These are phyloP conservation scores for Alternaria solani DNA, from an alignment of 2,329 filamentous ascomycete genomes.

Conservation along the genomic window DNA sequence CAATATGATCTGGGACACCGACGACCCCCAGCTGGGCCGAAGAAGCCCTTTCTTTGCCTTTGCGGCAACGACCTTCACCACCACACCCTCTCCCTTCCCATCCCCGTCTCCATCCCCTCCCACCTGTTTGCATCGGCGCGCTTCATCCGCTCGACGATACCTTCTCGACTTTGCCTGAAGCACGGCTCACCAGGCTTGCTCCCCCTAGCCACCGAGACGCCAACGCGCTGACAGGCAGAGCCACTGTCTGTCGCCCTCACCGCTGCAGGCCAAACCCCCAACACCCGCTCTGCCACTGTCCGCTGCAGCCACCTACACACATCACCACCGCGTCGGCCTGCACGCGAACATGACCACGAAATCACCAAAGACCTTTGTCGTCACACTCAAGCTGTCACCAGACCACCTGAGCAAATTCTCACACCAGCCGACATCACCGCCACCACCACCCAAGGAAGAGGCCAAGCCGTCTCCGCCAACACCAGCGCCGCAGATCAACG, in stretches of 20 bases:
- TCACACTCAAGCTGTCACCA: constrained; percentile 46
- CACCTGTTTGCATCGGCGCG: constrained; percentile 5
- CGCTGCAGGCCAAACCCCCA: constrained; percentile 10
- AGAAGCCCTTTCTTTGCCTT: constrained; percentile 21
- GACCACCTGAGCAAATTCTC: constrained; percentile 42
- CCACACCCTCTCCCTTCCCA: constrained; percentile 9
- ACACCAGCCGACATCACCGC: constrained; percentile 31
- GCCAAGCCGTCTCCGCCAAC: constrained; percentile 53
- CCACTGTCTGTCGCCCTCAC: constrained; percentile 14
- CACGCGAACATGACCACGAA: constrained; percentile 47
- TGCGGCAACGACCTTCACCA: constrained; percentile 9
- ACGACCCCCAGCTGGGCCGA: constrained; percentile 19
- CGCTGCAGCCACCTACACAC: constrained; percentile 26
- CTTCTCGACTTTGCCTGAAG: constrained; percentile 10
- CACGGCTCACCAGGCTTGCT: constrained; percentile 5
- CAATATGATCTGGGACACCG: constrained; percentile 20
- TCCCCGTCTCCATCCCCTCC: constrained; percentile 5
- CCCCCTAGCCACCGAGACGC: constrained; percentile 10
- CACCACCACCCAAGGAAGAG: constrained; percentile 35
- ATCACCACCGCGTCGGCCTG: constrained; percentile 31
- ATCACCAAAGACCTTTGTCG: constrained; percentile 42
- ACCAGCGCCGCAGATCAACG: constrained; percentile 45
- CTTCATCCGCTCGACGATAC: constrained; percentile 13
- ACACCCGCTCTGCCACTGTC: constrained; percentile 22
- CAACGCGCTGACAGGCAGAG: constrained; percentile 21